A percentile compares a stretch with the other conserved stretches of the same genome.
These are phyloP conservation scores for Aegilops sharonensis DNA, from an alignment of 176 grass and related monocot species.

Conservation along the genomic window DNA sequence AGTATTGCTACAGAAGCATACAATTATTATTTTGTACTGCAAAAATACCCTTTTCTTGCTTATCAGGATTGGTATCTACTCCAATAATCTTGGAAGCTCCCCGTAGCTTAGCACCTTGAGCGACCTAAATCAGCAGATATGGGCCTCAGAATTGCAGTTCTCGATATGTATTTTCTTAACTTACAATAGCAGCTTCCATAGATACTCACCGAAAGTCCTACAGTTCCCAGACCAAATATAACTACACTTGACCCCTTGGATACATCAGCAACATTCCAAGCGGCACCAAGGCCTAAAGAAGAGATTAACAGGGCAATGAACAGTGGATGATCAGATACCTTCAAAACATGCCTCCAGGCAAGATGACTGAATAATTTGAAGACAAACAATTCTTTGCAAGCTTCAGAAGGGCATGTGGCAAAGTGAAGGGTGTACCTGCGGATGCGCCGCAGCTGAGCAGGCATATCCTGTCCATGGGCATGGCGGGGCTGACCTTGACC, in stretches of 20 bases:
- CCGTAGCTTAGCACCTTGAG: conserved; percentile 87
- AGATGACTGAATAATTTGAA: background rate
- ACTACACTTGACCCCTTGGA: conserved; percentile 72
- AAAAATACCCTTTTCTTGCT: conserved; percentile 72
- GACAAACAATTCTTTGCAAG: background rate
- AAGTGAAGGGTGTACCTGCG: conserved; percentile 53
- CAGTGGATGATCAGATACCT: background rate
- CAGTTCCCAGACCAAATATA: conserved; percentile 95
- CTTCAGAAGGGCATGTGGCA: background rate
- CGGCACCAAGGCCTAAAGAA: conserved; percentile 79
- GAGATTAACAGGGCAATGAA: background rate
- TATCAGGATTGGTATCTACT: conserved; percentile 86
- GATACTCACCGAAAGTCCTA: conserved; percentile 91
- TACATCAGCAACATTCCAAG: conserved; percentile 91
- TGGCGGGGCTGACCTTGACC: conserved; percentile 58
- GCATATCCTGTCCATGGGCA: conserved; percentile 83
- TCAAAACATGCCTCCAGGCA: background rate
- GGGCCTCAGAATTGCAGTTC: background rate
- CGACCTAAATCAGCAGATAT: conserved; percentile 57
- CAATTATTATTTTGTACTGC: conserved; percentile 6
- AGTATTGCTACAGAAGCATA: background rate
- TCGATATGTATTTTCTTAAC: background rate
- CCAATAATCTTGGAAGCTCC: conserved; percentile 85
- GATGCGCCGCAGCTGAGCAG: conserved; percentile 85
- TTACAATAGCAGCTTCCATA: conserved; percentile 18